These are phyloP conservation scores for Neospermospora avenae DNA, from an alignment of 2,329 filamentous ascomycete species.

Conservation along the genomic window DNA sequence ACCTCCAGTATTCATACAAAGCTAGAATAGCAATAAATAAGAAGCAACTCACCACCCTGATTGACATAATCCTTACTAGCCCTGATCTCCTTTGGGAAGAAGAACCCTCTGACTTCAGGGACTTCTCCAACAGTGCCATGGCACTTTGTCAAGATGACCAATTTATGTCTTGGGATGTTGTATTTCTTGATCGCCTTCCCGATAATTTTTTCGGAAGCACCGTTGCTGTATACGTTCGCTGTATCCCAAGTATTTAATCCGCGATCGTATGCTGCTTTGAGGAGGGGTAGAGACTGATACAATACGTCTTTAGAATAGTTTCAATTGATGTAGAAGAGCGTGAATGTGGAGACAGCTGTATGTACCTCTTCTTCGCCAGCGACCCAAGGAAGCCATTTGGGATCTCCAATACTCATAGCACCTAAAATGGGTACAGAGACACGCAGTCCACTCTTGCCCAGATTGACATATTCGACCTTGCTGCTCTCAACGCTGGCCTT, in stretches of 20 bases:
- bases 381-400: constrained; percentile 52
- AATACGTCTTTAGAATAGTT: background rate
- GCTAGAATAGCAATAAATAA: constrained; percentile 14
- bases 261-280: constrained; percentile 61
- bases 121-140: constrained; percentile 48
- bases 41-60: constrained; percentile 23
- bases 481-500: constrained; percentile 37
- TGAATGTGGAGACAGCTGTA: background rate
- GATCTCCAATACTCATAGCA: constrained; percentile 58
- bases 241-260: constrained; percentile 60
- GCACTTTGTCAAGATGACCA: constrained; percentile 58
- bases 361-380: constrained; percentile 52
- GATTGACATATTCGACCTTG: constrained; percentile 47
- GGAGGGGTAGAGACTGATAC: constrained; percentile 48
- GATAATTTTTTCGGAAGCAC: constrained; percentile 50
- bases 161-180: constrained; percentile 51
- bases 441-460: constrained; percentile 60
- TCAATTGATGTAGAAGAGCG: background rate
- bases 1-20: background rate
- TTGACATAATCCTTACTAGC: constrained; percentile 50
- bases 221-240: constrained; percentile 56
- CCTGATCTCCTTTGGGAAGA: constrained; percentile 40
- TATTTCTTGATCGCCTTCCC: constrained; percentile 59
- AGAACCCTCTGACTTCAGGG: constrained; percentile 24
- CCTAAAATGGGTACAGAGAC: constrained; percentile 63